Conservation (phyloP, 257 asterid species). For the Solanum clarkiae region DNA sequence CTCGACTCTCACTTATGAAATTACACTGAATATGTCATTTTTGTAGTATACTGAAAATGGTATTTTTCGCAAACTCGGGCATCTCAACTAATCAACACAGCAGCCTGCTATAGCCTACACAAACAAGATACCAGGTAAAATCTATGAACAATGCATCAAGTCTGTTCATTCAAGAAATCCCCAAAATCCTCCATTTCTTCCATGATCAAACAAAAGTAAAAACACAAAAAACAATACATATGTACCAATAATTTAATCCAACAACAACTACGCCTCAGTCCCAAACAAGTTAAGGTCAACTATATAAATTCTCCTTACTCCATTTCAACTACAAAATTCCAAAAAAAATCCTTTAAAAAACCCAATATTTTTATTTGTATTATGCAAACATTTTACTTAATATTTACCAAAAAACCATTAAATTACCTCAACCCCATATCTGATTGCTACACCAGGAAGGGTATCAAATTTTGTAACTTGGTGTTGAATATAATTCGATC, state of each 20-base stretch:
- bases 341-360: background rate
- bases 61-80: background rate
- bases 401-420: background rate
- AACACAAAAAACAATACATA: background rate
- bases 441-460: constrained; percentile 65
- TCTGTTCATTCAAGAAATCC: background rate
- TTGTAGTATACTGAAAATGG: background rate
- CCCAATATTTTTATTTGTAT: background rate
- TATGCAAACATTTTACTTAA: background rate
- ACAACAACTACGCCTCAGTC: background rate
- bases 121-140: background rate
- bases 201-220: background rate
- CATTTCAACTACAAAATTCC: background rate
- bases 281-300: background rate
- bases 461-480: constrained; percentile 53
- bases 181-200: background rate
- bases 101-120: background rate
- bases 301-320: background rate
- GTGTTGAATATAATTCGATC: constrained; percentile 34
- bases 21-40: background rate
- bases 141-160: background rate
- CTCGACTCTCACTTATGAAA: too few species aligned
- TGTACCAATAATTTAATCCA: background rate
- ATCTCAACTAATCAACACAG: background rate
- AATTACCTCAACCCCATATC: constrained; percentile 75